phyloP scores from a whole-genome alignment of 805 yeast genomes.

The Debaryomyces prosopidis region DNA sequence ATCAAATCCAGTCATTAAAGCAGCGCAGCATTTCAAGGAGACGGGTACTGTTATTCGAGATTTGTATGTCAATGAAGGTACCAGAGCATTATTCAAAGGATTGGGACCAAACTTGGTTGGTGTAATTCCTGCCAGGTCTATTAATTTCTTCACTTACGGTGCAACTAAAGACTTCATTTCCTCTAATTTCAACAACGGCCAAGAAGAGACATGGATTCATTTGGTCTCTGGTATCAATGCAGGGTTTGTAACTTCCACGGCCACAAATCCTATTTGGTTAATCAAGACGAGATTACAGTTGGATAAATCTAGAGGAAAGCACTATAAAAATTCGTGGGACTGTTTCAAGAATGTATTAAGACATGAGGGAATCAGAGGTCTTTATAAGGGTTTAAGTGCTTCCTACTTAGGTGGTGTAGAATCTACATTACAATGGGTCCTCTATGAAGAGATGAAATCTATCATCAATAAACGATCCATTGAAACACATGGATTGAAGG shows the following conservation, averaged over 20 bases:
- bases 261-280: conserved; percentile 97
- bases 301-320: conserved; percentile 67
- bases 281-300: conserved; percentile 92
- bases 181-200: conserved; percentile 63
- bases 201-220: conserved; percentile 85
- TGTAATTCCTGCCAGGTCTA: conserved; percentile 96
- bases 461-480: conserved; percentile 56
- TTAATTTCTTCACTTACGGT: conserved; percentile 96
- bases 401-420: conserved; percentile 92
- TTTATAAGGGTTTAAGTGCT: conserved; percentile 91
- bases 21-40: conserved; percentile 74
- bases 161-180: conserved; percentile 80
- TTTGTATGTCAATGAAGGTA: conserved; percentile 77
- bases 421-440: conserved; percentile 92
- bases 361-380: conserved; percentile 76
- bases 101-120: conserved; percentile 96
- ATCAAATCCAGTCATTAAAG: conserved; percentile 41
- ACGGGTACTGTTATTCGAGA: conserved; percentile 70
- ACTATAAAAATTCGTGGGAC: conserved; percentile 83
- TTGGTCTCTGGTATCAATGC: conserved; percentile 85
- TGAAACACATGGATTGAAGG: conserved; percentile 30
- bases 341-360: conserved; percentile 69
- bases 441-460: conserved; percentile 90
- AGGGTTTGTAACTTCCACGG: conserved; percentile 92
- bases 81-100: conserved; percentile 86